Evolutionary conservation across 106 monocot species (phyloP).

Genomic region (Agapanthus africanus): DNA sequence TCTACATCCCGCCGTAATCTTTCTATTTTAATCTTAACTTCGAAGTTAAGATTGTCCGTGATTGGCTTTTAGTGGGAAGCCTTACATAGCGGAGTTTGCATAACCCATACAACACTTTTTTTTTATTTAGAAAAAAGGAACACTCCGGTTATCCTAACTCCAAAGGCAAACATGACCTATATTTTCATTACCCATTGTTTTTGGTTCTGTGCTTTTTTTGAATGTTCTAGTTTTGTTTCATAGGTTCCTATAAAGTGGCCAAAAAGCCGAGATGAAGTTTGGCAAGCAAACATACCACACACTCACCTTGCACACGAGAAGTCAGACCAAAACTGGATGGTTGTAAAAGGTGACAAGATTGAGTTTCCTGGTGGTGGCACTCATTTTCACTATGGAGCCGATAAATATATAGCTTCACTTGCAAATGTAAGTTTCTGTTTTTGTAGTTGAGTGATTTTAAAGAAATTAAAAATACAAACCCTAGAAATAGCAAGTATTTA

Average conservation of each 20-base stretch:
- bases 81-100: no score
- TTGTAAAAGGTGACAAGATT: slow-evolving; percentile 81
- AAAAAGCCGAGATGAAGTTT: slow-evolving; percentile 79
- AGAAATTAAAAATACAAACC: no score
- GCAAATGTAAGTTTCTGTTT: slow-evolving; percentile 76
- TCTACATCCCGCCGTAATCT: no score
- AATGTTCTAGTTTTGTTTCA: slow-evolving; percentile 9
- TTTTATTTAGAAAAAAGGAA: no score
- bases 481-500: no score
- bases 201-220: not conserved
- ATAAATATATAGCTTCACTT: slow-evolving; percentile 68
- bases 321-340: slow-evolving; percentile 94
- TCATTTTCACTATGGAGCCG: slow-evolving; percentile 89
- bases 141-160: no score
- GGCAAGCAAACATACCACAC: slow-evolving; percentile 90
- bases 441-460: no score
- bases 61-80: no score
- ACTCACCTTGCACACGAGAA: slow-evolving; percentile 87
- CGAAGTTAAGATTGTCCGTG: no score
- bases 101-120: no score
- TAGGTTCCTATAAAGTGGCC: slow-evolving; percentile 92
- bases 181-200: not conserved
- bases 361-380: slow-evolving; percentile 82
- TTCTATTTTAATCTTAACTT: no score
- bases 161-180: no score